phyloP scores from a whole-genome alignment of 257 asterid species.

The Ajuga chamaepitys region DNA sequence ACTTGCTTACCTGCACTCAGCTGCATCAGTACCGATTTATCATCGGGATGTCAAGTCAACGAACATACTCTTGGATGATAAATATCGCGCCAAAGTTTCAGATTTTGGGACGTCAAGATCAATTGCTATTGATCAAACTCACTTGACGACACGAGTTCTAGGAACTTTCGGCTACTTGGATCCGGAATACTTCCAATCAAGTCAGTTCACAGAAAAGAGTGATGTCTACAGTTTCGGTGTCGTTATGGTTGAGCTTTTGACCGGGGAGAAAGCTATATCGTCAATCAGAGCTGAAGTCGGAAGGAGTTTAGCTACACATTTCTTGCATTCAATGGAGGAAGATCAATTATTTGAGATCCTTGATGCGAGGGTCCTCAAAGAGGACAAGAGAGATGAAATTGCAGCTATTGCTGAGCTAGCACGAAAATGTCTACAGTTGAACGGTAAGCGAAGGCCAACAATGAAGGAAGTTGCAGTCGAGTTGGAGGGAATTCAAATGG shows the following conservation, averaged over 20 bases:
- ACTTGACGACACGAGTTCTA: conserved; percentile 25
- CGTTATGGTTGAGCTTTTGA: conserved; percentile 27
- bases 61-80: conserved; percentile 11
- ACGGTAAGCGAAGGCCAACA: conserved; percentile 35
- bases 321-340: conserved; percentile 30
- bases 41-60: no score
- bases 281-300: conserved; percentile 18
- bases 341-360: conserved; percentile 21
- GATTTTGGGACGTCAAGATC: conserved; percentile 32
- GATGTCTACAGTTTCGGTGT: no score
- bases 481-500: conserved; percentile 20
- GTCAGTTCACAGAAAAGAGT: no score
- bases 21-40: no score
- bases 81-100: conserved; percentile 21
- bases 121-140: conserved; percentile 26
- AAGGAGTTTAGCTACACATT: conserved; percentile 23
- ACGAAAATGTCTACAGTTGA: conserved; percentile 28
- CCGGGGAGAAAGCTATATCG: conserved; percentile 27
- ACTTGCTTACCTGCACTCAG: neutral
- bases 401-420: conserved; percentile 24
- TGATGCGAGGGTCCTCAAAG: conserved; percentile 25
- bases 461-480: conserved; percentile 34
- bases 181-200: conserved; percentile 31
- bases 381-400: conserved; percentile 21
- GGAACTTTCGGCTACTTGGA: conserved; percentile 39